Evolutionary conservation across 164 flowering plant species (phyloP).

Genomic region (Santalum album): DNA sequence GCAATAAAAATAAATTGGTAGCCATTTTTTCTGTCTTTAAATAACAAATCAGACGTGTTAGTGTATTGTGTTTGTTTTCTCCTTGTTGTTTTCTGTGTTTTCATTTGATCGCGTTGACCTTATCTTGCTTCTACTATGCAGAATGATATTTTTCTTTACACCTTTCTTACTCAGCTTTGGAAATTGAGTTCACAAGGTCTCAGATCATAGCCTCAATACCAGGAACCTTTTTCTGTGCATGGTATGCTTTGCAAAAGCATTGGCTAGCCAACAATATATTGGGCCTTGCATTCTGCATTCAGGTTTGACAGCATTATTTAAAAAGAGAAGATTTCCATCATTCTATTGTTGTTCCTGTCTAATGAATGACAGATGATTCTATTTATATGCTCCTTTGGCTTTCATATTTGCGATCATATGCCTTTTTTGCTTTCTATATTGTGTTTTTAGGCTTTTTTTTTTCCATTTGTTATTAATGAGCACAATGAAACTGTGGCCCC

Average conservation of each 20-base stretch:
- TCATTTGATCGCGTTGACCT: slow-evolving; percentile 17
- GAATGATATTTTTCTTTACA: slow-evolving; percentile 31
- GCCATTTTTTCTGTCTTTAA: too few species aligned
- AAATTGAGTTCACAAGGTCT: slow-evolving; percentile 87
- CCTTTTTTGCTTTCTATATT: background rate
- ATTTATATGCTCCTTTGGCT: background rate
- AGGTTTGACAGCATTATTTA: slow-evolving; percentile 37
- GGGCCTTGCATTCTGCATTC: slow-evolving; percentile 94
- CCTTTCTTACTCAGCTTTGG: slow-evolving; percentile 65
- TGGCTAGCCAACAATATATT: slow-evolving; percentile 92
- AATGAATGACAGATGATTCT: too few species aligned
- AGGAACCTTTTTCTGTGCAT: slow-evolving; percentile 89
- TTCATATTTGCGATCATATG: too few species aligned
- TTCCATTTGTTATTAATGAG: too few species aligned
- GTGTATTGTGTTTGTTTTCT: background rate
- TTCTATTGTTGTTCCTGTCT: too few species aligned
- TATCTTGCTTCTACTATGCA: slow-evolving; percentile 21
- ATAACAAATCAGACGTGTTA: background rate
- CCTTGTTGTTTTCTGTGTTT: background rate
- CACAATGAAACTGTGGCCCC: too few species aligned
- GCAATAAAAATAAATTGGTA: too few species aligned
- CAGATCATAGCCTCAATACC: slow-evolving; percentile 90
- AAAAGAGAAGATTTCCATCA: background rate
- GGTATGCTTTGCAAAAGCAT: slow-evolving; percentile 94
- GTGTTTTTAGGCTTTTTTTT: too few species aligned